Percentiles rank a stretch among this genome's conserved stretches.
Evolutionary conservation across 257 asterid genomes (phyloP).

Genomic region (Paraleonurus japonicus): DNA sequence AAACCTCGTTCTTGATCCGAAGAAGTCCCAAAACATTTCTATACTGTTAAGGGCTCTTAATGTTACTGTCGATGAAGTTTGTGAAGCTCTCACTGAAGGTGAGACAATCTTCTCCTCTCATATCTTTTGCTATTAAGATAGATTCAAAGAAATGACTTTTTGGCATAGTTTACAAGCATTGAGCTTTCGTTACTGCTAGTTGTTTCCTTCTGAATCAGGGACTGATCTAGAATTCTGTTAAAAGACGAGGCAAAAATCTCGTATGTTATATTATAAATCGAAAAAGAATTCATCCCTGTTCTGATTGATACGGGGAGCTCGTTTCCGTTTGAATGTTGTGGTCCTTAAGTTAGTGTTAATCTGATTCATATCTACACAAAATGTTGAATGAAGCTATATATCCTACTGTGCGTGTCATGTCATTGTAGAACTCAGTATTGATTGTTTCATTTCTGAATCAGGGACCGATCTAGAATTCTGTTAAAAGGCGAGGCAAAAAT

Average conservation of each 20-base stretch:
- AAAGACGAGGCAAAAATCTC: background rate
- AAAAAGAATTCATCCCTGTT: background rate
- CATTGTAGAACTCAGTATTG: slow-evolving; percentile 9
- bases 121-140: no score
- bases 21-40: slow-evolving; percentile 79
- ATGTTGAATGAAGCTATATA: background rate
- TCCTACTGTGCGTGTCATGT: background rate
- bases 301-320: background rate
- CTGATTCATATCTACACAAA: background rate
- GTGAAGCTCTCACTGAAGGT: slow-evolving; percentile 85
- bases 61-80: slow-evolving; percentile 70
- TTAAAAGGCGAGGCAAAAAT: no score
- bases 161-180: no score
- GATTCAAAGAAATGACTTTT: no score
- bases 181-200: no score
- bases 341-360: background rate
- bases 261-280: no score
- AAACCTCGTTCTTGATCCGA: slow-evolving; percentile 60
- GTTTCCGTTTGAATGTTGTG: background rate
- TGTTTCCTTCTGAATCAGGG: background rate
- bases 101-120: background rate
- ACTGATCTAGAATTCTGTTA: background rate
- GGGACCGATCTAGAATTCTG: no score
- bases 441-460: slow-evolving; percentile 8
- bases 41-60: slow-evolving; percentile 71